Base-by-base conservation (phyloP, 345 rosid species). In the Firmiana major region DNA sequence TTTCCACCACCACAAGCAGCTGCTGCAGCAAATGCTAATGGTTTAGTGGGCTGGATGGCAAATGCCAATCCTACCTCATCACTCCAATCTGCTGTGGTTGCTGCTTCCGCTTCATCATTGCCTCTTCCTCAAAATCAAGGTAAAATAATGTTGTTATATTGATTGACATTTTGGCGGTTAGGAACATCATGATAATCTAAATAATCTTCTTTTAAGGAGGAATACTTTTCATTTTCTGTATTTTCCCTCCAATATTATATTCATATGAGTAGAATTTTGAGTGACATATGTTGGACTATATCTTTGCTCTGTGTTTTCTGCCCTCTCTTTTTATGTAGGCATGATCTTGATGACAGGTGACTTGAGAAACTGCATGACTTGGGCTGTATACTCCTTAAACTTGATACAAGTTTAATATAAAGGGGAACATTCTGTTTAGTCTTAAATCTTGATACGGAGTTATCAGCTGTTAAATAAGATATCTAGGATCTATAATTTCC, bases 31-130 rank as follows among this genome's bases (percentile, higher is more conserved):
- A 89, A 86, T 86, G 88, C 97, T 62, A 84, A 82, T 83, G 88
- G 90, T 55, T 84, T 90, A 72, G 91, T 89, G 48, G 87, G 92
- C 75, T 90, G 92, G 92, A 88, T 90, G 92, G 87, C 86, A 58
- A 90, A 84, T 86, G 85, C 86, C 71, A 87, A 90, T 75, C 93
- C 91, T 77, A 82, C 97, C 73, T 90, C 97, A 51, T 84, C 97
- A n/a, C 85, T 93, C 82, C 98, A 91, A 88, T 91, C 92, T 63
- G 85, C 80, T 63, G 84, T 87, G 49, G 87, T 85, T 46, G 84
- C 87, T 81, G 89, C 89, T 66, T 89, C 87, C 79, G 89, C 88
- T 65, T 88, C 91, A 22, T 82, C 89, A 24, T 78, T 88, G 60
- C 87, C 91, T 59, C 81, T 82, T 75, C 86, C 86, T 13, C 88